A percentile compares a stretch with the other conserved stretches of the same genome.
Conservation (phyloP, 495 filamentous ascomycete species). For the Penicillium argentinense region DNA sequence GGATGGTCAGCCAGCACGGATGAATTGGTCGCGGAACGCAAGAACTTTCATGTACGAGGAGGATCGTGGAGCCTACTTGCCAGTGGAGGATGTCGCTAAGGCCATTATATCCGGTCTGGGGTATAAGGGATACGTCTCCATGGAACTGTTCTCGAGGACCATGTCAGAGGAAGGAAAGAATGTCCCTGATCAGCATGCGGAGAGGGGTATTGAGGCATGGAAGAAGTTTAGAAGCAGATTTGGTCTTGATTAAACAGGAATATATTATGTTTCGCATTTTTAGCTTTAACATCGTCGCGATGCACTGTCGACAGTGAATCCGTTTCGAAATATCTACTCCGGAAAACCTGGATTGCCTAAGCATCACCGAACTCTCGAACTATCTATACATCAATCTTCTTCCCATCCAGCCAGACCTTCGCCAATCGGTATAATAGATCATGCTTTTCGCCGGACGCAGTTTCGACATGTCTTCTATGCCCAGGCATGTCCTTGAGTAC, state of each 20-base stretch:
- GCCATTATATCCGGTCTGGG: conserved; percentile 60
- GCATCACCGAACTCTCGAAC: background rate
- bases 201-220: conserved; percentile 59
- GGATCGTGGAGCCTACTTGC: conserved; percentile 65
- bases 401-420: conserved; percentile 50
- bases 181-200: conserved; percentile 61
- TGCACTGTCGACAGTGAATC: too few relatives aligned
- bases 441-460: conserved; percentile 41
- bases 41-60: conserved; percentile 68
- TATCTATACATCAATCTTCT: conserved; percentile 34
- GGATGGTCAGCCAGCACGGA: conserved; percentile 60
- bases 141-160: conserved; percentile 63
- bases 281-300: too few relatives aligned
- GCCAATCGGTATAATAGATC: conserved; percentile 44
- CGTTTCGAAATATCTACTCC: too few relatives aligned
- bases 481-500: conserved; percentile 48
- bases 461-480: conserved; percentile 43
- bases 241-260: background rate
- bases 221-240: conserved; percentile 30
- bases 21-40: conserved; percentile 78
- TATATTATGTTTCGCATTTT: background rate
- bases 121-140: conserved; percentile 67
- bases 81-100: conserved; percentile 33
- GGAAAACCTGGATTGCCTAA: background rate
- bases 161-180: conserved; percentile 52